Base-by-base conservation (phyloP, 2,329 filamentous ascomycete genomes). In the Teratosphaeria destructans region DNA sequence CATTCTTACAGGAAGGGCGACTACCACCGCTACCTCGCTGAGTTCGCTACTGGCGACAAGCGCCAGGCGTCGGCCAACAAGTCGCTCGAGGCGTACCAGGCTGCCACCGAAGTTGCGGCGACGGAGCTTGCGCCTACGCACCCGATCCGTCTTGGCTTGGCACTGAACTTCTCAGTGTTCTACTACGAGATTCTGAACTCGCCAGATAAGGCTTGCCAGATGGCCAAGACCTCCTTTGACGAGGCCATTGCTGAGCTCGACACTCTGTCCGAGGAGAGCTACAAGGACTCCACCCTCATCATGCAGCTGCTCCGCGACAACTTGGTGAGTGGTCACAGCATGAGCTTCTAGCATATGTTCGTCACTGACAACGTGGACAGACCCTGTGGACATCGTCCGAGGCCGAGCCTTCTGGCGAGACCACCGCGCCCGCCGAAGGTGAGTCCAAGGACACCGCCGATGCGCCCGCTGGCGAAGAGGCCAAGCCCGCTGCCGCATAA, bases 161-260 rank as follows among this genome's bases (percentile, higher is more conserved):
- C 90, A 71, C 84, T 95, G 68, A 95, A 95, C 87, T 95, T 95
- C 84, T 96, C 92, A 67, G 92, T 96, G 73, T 97, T 96, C 85
- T 97, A 97, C 87, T 99, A 99, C 78, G 90, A 99, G 86, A 99
- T 97, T 76, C 84, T 97, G 73, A 99, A 97, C 84, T 91, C 93
- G 52, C 93, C 93, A 66, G 94, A 97, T 77, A 93, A 95, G 81
- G 93, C 92, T 75, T 96, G 93, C 87, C 92, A 96, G 78, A 86
- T 96, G 69, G 93, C 90, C 78, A 95, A 95, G 85, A 89, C 93
- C 77, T 90, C 90, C 61, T 95, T 95, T 74, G 90, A 95, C 73
- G 93, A 97, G 79, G 93, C 93, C 68, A 96, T 96, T 84, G 92
- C 92, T 72, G 84, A 96, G 83, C 89, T 96, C 68, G 92, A 96